Base-by-base conservation (phyloP, 345 rosid species). In the Murraya paniculata region DNA sequence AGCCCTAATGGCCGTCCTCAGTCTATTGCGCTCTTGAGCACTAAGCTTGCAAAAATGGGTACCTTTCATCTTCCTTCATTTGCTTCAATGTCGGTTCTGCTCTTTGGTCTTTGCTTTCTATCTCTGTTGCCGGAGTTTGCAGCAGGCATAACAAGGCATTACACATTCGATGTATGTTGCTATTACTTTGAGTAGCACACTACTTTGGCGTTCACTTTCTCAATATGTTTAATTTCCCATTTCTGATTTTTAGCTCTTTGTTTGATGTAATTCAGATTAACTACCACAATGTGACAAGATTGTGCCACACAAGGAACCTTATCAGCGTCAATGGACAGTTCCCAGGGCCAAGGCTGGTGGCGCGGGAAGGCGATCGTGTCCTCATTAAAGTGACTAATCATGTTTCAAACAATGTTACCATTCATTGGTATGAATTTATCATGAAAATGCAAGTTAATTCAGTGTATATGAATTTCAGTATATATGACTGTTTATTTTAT, bases 331-430 rank as follows among this genome's bases (percentile, higher is more conserved):
- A 91, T 65, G 87, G 92, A 14, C 73, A 64, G 81, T 85, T 77
- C 59, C 91, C 91, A 0, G 91, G 95, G 62, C 93, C 93, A 21
- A 84, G 79, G 2, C 31, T 91, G 22, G 82, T 88, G 39, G 95
- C 90, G 0, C 76, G 95, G 77, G 95, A 89, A 82, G 91, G 93
- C 18, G 95, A 89, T 41, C 83, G 78, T 2, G 71, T 91, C 56
- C 57, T 87, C 9, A 84, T 89, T 64, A 87, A 81, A 64, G 93
- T 91, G 53, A 70, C 77, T 45, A 91, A 88, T 77, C 87, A 86
- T 75, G 83, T 87, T 10, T 67, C 91, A 14, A 80, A 81, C 78
- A 91, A 91, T 38, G 79, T 87, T 41, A 78, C 78, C 65, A 82
- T 91, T 81, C 91, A 88, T 69, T 85, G 93, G 90, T 89, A 88